A percentile compares a stretch with the other conserved stretches of the same genome.
Conservation (phyloP, 345 rosid genomes). For the Reutealis trisperma region DNA sequence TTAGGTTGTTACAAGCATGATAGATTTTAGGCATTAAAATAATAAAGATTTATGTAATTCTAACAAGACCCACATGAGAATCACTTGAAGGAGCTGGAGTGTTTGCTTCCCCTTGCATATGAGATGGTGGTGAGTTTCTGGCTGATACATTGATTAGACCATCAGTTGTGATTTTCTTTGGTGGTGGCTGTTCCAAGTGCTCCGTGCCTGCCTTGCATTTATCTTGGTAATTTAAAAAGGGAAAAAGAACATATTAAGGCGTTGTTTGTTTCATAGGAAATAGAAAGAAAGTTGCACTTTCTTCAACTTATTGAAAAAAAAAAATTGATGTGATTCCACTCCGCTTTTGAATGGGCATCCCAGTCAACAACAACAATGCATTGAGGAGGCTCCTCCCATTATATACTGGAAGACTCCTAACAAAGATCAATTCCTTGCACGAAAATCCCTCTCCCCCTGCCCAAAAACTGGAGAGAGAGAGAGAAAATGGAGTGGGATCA, state of each 20-base stretch:
- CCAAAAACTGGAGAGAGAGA: no score
- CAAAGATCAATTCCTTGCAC: neutral
- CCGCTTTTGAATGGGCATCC: neutral
- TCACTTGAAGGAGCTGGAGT: slow-evolving; percentile 37
- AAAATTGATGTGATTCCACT: neutral
- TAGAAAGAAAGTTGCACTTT: no score
- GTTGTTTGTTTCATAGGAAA: neutral
- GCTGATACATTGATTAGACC: slow-evolving; percentile 37
- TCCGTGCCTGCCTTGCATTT: slow-evolving; percentile 55
- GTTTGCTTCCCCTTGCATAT: slow-evolving; percentile 41
- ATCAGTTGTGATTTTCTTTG: slow-evolving; percentile 59
- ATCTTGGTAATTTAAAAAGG: slow-evolving; percentile 32
- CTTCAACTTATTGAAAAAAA: no score
- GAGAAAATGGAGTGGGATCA: neutral
- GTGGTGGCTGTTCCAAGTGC: slow-evolving; percentile 45
- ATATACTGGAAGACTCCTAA: neutral
- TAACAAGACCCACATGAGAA: slow-evolving; percentile 34
- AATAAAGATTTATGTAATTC: no score
- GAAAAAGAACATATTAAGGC: slow-evolving; percentile 7
- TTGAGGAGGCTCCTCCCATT: neutral
- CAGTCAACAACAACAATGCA: neutral
- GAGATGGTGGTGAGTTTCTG: slow-evolving; percentile 36
- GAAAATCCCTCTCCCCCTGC: no score
- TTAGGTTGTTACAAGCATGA: no score
- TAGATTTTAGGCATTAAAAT: no score